A percentile compares a stretch with the other conserved stretches of the same genome.
phyloP scores from a whole-genome alignment of 768 basidiomycete species.

The Zangia roseola region DNA sequence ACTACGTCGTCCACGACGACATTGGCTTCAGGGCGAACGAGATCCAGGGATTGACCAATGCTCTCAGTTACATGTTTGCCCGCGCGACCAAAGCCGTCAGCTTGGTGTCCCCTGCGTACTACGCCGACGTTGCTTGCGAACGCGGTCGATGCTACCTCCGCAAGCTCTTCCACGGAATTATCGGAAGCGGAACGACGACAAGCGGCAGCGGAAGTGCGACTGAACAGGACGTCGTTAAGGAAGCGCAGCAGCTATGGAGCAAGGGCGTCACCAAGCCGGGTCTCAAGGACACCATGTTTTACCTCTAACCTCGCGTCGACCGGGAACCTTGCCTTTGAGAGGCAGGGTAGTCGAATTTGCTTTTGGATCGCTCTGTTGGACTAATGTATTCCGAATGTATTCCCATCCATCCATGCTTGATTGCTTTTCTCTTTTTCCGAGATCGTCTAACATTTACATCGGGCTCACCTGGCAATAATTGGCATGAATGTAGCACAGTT shows the following conservation, averaged over 20 bases:
- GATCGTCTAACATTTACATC: not conserved
- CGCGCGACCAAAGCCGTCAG: constrained; percentile 53
- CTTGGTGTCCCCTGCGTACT: constrained; percentile 37
- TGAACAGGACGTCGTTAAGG: constrained; percentile 51
- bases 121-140: constrained; percentile 52
- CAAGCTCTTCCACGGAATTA: constrained; percentile 42
- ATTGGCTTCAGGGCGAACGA: constrained; percentile 47
- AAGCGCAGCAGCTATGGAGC: constrained; percentile 57
- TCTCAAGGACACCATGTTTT: constrained; percentile 75
- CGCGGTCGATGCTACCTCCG: constrained; percentile 53
- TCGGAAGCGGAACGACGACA: constrained; percentile 26
- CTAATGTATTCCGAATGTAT: not conserved
- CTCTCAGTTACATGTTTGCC: constrained; percentile 55
- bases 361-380: not conserved
- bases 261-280: constrained; percentile 46
- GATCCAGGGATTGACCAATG: constrained; percentile 54
- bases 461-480: not conserved
- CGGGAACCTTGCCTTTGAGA: not conserved
- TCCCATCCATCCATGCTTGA: not conserved
- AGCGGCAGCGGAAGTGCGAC: constrained; percentile 36
- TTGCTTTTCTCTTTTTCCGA: not conserved
- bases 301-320: constrained; percentile 43
- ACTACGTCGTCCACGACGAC: constrained; percentile 56
- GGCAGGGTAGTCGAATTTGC: not conserved
- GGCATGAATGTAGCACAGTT: not conserved